Conservation (phyloP, 2,329 filamentous ascomycete species). For the Alternaria tenuissima region DNA sequence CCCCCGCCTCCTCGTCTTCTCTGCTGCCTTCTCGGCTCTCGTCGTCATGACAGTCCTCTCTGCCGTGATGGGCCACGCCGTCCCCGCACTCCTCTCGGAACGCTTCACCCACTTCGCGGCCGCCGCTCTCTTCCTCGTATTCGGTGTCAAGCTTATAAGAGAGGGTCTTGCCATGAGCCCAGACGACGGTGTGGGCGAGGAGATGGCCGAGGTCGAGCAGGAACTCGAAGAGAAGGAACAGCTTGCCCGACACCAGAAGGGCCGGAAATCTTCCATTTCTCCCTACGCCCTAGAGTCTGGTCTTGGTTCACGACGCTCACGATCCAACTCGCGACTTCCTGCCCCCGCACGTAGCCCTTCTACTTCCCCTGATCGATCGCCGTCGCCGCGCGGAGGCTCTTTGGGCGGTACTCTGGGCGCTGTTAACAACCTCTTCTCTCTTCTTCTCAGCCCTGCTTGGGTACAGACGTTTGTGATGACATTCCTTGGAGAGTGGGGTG, state of each 20-base stretch:
- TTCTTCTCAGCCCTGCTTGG: conserved; percentile 94
- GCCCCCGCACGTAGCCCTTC: conserved; percentile 82
- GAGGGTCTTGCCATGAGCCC: conserved; percentile 90
- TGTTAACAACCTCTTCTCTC: conserved; percentile 82
- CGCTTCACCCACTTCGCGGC: conserved; percentile 89
- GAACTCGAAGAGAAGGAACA: conserved; percentile 95
- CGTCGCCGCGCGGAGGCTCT: conserved; percentile 61
- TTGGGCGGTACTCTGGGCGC: conserved; percentile 66
- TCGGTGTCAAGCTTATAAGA: conserved; percentile 81
- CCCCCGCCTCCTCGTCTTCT: conserved; percentile 89
- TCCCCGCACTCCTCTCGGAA: conserved; percentile 89
- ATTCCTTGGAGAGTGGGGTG: conserved; percentile 97
- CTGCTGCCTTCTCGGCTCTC: conserved; percentile 89
- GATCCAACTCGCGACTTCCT: conserved; percentile 78
- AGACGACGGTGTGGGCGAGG: conserved; percentile 90
- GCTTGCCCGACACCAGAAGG: conserved; percentile 68
- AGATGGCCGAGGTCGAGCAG: conserved; percentile 96
- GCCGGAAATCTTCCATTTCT: conserved; percentile 72
- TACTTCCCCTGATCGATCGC: conserved; percentile 56
- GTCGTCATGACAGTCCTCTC: conserved; percentile 95
- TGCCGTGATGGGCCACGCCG: conserved; percentile 88
- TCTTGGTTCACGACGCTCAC: conserved; percentile 71
- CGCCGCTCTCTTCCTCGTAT: conserved; percentile 84
- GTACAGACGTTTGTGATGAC: conserved; percentile 99
- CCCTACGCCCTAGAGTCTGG: conserved; percentile 85